Base-by-base conservation (phyloP, 1,284 basidiomycete genomes). In the Leucoagaricus sp. region DNA sequence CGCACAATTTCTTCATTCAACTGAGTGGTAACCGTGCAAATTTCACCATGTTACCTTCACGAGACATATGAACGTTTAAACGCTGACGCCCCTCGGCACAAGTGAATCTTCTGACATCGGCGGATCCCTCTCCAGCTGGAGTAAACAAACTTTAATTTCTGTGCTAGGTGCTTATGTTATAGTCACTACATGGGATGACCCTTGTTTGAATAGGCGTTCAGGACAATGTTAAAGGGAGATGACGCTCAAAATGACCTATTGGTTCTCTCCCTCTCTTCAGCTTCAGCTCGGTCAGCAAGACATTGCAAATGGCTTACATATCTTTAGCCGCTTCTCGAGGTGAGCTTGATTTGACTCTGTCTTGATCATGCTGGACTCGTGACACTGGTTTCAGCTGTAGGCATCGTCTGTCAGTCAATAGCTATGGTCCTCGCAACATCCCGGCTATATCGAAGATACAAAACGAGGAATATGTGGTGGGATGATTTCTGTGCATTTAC, bases 381-480 rank as follows among this genome's bases (percentile, higher is more conserved):
- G 15, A 17, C 34, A 17, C 9, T 8, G 8, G 6, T 19, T 0
- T n/a, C 12, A 54, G 53, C n/a, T 3, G 19, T 29, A 17, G 7
- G 25, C 25, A 25, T 45, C 9, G 10, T 47, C 1, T 54, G 47
- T 23, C 44, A 54, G 7, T 23, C 26, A 10, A 10, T 54, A 10
- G 53, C 53, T 13, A 29, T 54, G 17, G 15, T 21, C 25, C 41
- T 17, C 17, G 41, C 53, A 21, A 31, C 19, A 1, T 54, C 41
- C 44, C 34, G 53, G 17, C 25, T 54, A 29, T 48, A 48, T 31
- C 31, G 53, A 7, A 47, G 53, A 26, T 29, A 21, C n/a, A 38
- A n/a, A 19, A 17, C 19, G 45, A 47, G n/a, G 23, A 54, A 54
- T 38, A 9, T 48, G n/a, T 54, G 53, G 53, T 54, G 53, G 53